These are phyloP conservation scores for Aspergillus fumigatus DNA, from an alignment of 2,329 filamentous ascomycete species.

Conservation along the genomic window DNA sequence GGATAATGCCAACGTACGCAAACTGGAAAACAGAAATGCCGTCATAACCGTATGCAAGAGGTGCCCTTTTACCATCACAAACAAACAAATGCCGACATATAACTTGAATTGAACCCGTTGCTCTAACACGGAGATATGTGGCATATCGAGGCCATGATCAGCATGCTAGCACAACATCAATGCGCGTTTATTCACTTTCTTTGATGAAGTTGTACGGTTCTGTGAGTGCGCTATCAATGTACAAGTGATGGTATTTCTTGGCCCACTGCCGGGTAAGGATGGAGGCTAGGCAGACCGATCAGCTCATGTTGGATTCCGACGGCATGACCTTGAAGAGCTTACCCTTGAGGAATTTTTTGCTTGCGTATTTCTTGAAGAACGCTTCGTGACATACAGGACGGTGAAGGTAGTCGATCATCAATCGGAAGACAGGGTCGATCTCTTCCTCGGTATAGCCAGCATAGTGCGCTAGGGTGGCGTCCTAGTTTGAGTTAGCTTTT, in stretches of 20 bases:
- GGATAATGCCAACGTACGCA: constrained; percentile 34
- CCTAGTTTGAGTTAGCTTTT: constrained; percentile 46
- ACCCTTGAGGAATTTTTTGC: constrained; percentile 99
- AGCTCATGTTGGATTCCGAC: constrained; percentile 7
- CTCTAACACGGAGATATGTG: constrained; percentile 16
- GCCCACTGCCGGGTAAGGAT: constrained; percentile 91
- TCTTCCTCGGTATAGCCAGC: constrained; percentile 90
- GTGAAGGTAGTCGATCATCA: constrained; percentile 96
- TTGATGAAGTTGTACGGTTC: constrained; percentile 31
- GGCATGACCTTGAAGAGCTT: constrained; percentile 33
- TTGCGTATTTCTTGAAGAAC: constrained; percentile 99
- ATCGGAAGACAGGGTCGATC: constrained; percentile 82
- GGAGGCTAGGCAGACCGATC: constrained; percentile 58
- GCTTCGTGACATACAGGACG: constrained; percentile 89
- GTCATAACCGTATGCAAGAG: constrained; percentile 39
- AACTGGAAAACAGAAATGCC: constrained; percentile 28
- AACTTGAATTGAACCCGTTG: constrained; percentile 28
- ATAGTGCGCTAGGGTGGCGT: constrained; percentile 82
- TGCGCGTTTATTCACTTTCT: constrained; percentile 27
- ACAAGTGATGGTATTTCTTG: constrained; percentile 62
- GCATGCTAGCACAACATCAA: constrained; percentile 21
- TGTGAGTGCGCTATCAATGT: constrained; percentile 31
- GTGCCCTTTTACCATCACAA: constrained; percentile 38
- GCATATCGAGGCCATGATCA: constrained; percentile 16
- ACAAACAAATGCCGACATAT: constrained; percentile 40